These are phyloP conservation scores for Auriscalpium microsporum DNA, from an alignment of 768 basidiomycete species.

Conservation along the genomic window DNA sequence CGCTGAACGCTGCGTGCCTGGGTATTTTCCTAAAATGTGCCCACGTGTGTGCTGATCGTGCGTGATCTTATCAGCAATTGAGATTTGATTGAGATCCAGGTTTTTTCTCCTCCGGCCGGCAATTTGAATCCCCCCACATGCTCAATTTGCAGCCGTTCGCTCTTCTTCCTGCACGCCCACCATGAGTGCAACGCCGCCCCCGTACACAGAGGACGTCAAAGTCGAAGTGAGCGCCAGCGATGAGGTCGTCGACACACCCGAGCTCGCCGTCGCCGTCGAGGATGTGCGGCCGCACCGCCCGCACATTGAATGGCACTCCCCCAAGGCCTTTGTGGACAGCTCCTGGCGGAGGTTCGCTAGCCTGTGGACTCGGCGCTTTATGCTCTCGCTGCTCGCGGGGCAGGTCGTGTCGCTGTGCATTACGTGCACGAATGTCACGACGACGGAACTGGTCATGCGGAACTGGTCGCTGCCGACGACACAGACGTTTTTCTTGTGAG, in stretches of 20 bases:
- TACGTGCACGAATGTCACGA: slow-evolving; percentile 82
- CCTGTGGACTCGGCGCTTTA: slow-evolving; percentile 71
- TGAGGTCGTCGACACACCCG: background rate
- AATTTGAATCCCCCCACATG: too few species aligned
- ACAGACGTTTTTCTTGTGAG: slow-evolving; percentile 78
- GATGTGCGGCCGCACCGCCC: slow-evolving; percentile 31
- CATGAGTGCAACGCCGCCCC: background rate
- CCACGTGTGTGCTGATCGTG: background rate
- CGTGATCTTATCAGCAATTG: background rate
- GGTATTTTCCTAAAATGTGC: background rate
- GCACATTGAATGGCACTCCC: slow-evolving; percentile 59
- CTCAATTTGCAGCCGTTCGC: background rate
- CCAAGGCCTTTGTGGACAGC: slow-evolving; percentile 42
- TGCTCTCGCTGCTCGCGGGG: slow-evolving; percentile 62
- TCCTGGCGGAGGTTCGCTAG: slow-evolving; percentile 56
- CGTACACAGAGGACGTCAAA: background rate
- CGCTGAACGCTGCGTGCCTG: slow-evolving; percentile 1
- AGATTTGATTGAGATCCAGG: background rate
- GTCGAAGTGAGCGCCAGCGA: background rate
- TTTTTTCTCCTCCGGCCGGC: background rate
- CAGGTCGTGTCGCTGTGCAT: slow-evolving; percentile 84
- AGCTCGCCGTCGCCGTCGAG: background rate
- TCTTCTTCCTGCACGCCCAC: background rate
- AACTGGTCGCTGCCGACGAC: slow-evolving; percentile 74
- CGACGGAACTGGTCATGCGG: slow-evolving; percentile 62